Evolutionary conservation across 768 basidiomycete genomes (phyloP), one percentile per base, ranked within the genome.

Genomic region (Dendrothele bispora): DNA sequence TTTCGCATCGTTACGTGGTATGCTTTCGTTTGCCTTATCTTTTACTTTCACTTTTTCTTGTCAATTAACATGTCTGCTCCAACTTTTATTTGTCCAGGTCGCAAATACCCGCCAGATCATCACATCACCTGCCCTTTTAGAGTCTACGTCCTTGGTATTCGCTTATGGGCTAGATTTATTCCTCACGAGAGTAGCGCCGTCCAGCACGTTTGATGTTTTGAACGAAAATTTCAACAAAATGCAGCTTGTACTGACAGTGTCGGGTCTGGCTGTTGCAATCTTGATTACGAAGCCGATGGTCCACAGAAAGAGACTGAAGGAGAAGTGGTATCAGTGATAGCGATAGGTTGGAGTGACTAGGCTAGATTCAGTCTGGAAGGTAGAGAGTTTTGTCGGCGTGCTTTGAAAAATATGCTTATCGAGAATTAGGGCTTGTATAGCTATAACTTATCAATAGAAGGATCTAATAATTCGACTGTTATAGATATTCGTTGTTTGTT

Each of bases 171-270:
- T 94, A 7, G 95, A 98, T 67, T 73, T 98, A 54, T 98, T 98
- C 77, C 71, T 84, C 22, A 91, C 91, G 10, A 80, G 92, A 14
- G 77, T 91, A 4, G 79, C 89, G 30, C 92, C 95, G 2, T 94
- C 91, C 10, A 83, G 81, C 32, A 91, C 92, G 17, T 98, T 98
- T 58, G 95, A 98, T 60, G 84, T 97, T 21, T 78, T 98, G 7
- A 91, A 80, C 57, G 88, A 94, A 64, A 84, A 74, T 59, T 98
- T 98, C 67, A 98, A 98, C 72, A 97, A 98, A 72, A 75, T 71
- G 1, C 95, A 98, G 65, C 74, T 98, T 20, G 81, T 95, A 53
- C 66, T 93, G 24, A 98, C 93, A 2, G 82, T 95, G 27, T 64
- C 70, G 1, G 91, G 79, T 0, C 63, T 98, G 49, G 76, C 72